Conservation (phyloP, 768 basidiomycete species). For the Gloeopeniophorella convolvens region DNA sequence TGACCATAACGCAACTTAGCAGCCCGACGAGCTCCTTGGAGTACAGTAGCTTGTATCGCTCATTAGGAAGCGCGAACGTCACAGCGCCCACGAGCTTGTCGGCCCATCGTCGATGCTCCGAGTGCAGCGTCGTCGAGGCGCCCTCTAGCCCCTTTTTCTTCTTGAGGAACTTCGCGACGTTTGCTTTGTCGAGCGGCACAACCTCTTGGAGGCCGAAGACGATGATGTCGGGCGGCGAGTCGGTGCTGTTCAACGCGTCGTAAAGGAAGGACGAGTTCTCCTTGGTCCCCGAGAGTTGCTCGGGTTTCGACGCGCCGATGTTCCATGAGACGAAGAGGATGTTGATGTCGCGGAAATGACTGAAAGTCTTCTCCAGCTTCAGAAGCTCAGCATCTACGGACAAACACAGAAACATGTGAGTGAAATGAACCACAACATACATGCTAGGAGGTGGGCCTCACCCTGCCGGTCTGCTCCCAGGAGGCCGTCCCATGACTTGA, state of each 20-base stretch:
- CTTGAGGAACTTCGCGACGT: slow-evolving; percentile 81
- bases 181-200: slow-evolving; percentile 93
- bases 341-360: slow-evolving; percentile 69
- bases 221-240: slow-evolving; percentile 82
- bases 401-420: not conserved
- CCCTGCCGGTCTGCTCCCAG: slow-evolving; percentile 82
- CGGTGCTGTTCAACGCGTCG: slow-evolving; percentile 65
- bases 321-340: slow-evolving; percentile 90
- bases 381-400: slow-evolving; percentile 63
- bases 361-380: slow-evolving; percentile 70
- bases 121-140: slow-evolving; percentile 78
- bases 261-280: slow-evolving; percentile 79
- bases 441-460: no score
- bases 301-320: slow-evolving; percentile 81
- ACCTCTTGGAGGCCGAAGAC: slow-evolving; percentile 95
- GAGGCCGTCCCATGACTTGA: slow-evolving; percentile 88
- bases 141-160: slow-evolving; percentile 61
- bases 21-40: slow-evolving; percentile 89
- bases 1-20: slow-evolving; percentile 72
- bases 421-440: no score
- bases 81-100: slow-evolving; percentile 73
- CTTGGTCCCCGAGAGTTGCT: slow-evolving; percentile 53
- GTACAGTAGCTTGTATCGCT: slow-evolving; percentile 74
- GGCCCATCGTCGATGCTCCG: slow-evolving; percentile 84
- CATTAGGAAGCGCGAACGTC: slow-evolving; percentile 58